Percentiles rank a stretch among this genome's conserved stretches.
phyloP scores from a whole-genome alignment of 768 basidiomycete species.

The Lentinula lateritia region DNA sequence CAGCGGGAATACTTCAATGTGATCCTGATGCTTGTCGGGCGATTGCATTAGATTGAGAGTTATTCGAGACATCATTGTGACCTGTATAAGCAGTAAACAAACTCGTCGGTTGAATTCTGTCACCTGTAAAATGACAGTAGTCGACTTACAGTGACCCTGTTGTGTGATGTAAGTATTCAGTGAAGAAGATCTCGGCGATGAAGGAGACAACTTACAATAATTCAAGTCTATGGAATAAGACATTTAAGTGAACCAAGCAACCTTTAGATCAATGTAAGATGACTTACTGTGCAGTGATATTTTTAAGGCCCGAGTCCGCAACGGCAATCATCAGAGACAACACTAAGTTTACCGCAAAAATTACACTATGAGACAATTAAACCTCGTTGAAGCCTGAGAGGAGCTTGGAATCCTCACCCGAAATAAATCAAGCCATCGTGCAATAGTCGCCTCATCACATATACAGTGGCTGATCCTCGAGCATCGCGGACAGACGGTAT shows the following conservation, averaged over 20 bases:
- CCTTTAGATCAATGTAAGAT: not conserved
- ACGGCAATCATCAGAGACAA: constrained; percentile 1
- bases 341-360: not conserved
- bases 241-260: not conserved
- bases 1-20: not conserved
- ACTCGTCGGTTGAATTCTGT: not conserved
- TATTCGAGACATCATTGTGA: constrained; percentile 1
- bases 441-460: not conserved
- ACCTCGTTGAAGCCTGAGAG: not conserved
- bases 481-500: not conserved
- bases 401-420: not conserved
- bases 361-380: not conserved
- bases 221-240: not conserved
- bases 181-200: not conserved
- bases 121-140: not conserved
- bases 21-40: not conserved
- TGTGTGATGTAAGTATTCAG: not conserved
- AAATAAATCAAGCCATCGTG: constrained; percentile 2
- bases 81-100: not conserved
- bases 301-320: constrained; percentile 7
- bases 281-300: not conserved
- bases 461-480: not conserved
- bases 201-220: not conserved
- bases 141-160: not conserved
- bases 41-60: not conserved